Percentiles rank a stretch among this genome's conserved stretches.
Evolutionary conservation across 805 yeast species (phyloP).

Genomic region (Jamesozyma lodderae): DNA sequence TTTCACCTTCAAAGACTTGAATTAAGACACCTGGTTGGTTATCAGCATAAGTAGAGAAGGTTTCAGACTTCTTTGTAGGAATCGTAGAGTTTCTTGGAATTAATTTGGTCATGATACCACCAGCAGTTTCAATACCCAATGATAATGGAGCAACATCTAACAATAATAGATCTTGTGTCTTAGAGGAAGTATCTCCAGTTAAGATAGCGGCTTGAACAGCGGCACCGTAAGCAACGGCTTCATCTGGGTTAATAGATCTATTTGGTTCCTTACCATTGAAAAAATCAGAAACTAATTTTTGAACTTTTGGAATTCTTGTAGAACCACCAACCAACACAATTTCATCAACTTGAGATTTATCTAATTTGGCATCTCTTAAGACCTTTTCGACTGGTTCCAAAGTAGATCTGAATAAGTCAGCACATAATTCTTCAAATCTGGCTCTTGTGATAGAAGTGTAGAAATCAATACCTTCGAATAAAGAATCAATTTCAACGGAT

Average conservation of each 20-base stretch:
- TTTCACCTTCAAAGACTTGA: slow-evolving; percentile 97
- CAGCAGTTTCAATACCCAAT: slow-evolving; percentile 96
- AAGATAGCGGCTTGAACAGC: slow-evolving; percentile 97
- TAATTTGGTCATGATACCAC: slow-evolving; percentile 98
- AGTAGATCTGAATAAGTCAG: slow-evolving; percentile 87
- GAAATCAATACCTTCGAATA: slow-evolving; percentile 92
- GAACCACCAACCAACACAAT: slow-evolving; percentile 96
- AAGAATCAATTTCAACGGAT: slow-evolving; percentile 88
- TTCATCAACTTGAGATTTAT: slow-evolving; percentile 84
- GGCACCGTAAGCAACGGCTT: slow-evolving; percentile 99
- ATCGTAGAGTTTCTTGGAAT: slow-evolving; percentile 95
- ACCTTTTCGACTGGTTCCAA: slow-evolving; percentile 94
- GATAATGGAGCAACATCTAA: slow-evolving; percentile 97
- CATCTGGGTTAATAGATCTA: slow-evolving; percentile 95
- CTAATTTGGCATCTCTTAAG: slow-evolving; percentile 80
- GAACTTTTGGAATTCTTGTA: slow-evolving; percentile 95
- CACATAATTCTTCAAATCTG: slow-evolving; percentile 94
- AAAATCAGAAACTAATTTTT: slow-evolving; percentile 90
- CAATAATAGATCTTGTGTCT: slow-evolving; percentile 89
- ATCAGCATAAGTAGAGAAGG: slow-evolving; percentile 93
- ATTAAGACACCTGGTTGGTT: slow-evolving; percentile 98
- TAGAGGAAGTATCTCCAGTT: slow-evolving; percentile 91
- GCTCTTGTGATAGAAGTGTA: slow-evolving; percentile 95
- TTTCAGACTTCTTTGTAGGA: slow-evolving; percentile 95
- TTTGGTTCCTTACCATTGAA: slow-evolving; percentile 97